These are phyloP conservation scores for Centaurea solstitialis DNA, from an alignment of 129 eudicot genomes.

Conservation along the genomic window DNA sequence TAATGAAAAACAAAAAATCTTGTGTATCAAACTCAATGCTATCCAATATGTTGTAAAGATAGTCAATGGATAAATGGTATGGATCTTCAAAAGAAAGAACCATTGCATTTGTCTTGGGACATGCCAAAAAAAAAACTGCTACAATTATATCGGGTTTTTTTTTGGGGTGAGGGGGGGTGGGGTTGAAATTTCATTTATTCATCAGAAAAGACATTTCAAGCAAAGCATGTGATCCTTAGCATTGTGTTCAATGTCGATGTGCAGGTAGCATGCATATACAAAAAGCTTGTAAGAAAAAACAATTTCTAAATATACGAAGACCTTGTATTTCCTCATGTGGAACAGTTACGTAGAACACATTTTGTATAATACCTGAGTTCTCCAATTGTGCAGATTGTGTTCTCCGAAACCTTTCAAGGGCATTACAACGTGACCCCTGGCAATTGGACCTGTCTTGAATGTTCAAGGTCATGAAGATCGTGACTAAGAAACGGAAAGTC, in stretches of 20 bases:
- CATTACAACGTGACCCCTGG: conserved; percentile 99
- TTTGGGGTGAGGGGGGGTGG: not conserved
- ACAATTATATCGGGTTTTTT: too few relatives aligned
- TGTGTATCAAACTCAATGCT: not conserved
- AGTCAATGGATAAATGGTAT: not conserved
- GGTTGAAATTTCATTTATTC: not conserved
- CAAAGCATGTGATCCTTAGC: not conserved
- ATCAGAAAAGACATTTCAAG: not conserved
- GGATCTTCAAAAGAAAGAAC: not conserved
- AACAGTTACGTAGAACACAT: not conserved
- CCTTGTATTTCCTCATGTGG: not conserved
- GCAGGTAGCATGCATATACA: not conserved
- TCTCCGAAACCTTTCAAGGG: conserved; percentile 99
- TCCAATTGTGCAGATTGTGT: conserved; percentile 97
- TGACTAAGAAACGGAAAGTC: conserved; percentile 75
- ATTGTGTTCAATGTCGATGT: not conserved
- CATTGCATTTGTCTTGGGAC: not conserved
- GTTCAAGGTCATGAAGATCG: conserved; percentile 81
- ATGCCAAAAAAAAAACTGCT: not conserved
- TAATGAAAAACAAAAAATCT: not conserved
- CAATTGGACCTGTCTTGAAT: conserved; percentile 75
- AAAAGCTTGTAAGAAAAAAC: not conserved
- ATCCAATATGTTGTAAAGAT: not conserved
- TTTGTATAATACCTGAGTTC: conserved; percentile 71
- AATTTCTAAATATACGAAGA: not conserved